Base-by-base conservation (phyloP, 257 asterid species). In the Asclepias syriaca region DNA sequence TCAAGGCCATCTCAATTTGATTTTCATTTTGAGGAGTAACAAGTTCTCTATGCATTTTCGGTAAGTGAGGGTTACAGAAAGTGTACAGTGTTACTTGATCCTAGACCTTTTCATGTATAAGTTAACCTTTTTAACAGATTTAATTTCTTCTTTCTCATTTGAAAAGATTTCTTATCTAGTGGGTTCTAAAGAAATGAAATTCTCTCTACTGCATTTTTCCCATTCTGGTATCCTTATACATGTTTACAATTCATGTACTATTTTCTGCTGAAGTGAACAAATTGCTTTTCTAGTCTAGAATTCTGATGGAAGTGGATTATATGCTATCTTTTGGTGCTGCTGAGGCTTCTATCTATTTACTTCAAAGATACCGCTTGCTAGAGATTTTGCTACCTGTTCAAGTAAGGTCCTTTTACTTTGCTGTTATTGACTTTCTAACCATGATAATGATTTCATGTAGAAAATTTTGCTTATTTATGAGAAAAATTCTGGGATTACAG, bases 301-400 rank as follows among this genome's bases (percentile, higher is more conserved):
- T 90, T 76, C 66, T 63, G 77, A 68, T 90, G 89, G 99, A 91
- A 84, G 71, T 94, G 72, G 84, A 88, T 81, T 89, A 91, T 80
- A 91, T 94, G 98, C 87, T 94, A 48, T 87, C 99, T 16, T 94
- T 87, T 82, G 99, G 99, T 72, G 98, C 99, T 75, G 97, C 98
- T 37, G 97, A 80, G 82, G 86, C 90, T 82, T 91, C 99, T 74
- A 73, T 94, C 66, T 74, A 80, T 77, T 77, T 91, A 85, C 97
- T 94, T 74, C 80, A 78, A 78, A 86, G 84, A 85, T 91, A 82
- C 80, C 84, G 72, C 68, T 72, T 94, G 75, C 95, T 94, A 18
- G 89, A 83, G 69, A 81, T 87, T 48, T 80, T 94, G 77, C 85
- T 94, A 54, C 99, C 99, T 27, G 83, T 88, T 82, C 96, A 94